Conservation (phyloP, 1,139 yeast species). For the Yamadazyma triangularis region DNA sequence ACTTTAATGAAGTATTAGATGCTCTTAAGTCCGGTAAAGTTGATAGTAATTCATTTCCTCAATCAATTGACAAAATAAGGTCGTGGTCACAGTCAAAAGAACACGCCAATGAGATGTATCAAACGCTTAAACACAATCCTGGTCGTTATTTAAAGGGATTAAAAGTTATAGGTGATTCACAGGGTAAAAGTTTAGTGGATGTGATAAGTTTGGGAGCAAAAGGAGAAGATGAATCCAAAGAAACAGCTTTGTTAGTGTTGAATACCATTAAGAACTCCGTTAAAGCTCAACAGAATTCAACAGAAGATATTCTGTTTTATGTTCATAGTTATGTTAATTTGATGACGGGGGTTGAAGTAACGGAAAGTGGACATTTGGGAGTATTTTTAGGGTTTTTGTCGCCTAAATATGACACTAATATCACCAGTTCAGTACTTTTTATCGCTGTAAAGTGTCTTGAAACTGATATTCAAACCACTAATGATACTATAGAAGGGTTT, state of each 20-base stretch:
- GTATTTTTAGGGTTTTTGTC: conserved; percentile 18
- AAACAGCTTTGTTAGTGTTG: conserved; percentile 9
- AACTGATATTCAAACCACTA: conserved; percentile 11
- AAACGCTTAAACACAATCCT: too few species aligned
- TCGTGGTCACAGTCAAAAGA: too few species aligned
- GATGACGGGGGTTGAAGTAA: conserved; percentile 15
- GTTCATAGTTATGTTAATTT: conserved; percentile 16
- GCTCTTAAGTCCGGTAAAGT: too few species aligned
- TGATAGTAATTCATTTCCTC: too few species aligned
- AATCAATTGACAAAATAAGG: too few species aligned
- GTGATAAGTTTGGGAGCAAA: conserved; percentile 1
- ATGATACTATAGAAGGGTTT: conserved; percentile 18
- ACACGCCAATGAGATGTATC: too few species aligned
- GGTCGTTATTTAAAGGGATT: conserved; percentile 16
- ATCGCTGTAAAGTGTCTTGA: conserved; percentile 23
- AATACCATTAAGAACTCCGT: conserved; percentile 11
- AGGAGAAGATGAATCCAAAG: neutral
- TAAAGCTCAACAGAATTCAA: conserved; percentile 6
- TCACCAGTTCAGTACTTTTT: conserved; percentile 19
- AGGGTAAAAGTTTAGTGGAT: conserved; percentile 14
- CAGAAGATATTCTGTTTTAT: conserved; percentile 9
- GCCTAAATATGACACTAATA: conserved; percentile 11
- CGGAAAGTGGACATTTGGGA: conserved; percentile 20
- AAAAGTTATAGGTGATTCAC: conserved; percentile 14
- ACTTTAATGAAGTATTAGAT: too few species aligned